Evolutionary conservation across 805 yeast genomes (phyloP).

Genomic region (Lipomyces starkeyi): DNA sequence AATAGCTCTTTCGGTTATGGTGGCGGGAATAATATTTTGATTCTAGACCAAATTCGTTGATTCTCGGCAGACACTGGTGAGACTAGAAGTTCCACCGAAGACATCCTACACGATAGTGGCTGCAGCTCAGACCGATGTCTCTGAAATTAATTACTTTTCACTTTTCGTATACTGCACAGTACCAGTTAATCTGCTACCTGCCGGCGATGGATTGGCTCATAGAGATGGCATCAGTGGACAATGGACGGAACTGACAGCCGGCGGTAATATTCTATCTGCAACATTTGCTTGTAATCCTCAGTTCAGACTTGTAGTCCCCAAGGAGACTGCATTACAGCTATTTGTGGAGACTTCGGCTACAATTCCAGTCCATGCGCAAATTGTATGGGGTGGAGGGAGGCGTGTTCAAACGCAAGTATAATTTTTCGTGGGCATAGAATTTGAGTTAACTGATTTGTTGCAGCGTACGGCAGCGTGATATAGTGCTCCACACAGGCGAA

Average conservation of each 20-base stretch:
- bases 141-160: slow-evolving; percentile 15
- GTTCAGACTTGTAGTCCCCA: slow-evolving; percentile 21
- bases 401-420: slow-evolving; percentile 25
- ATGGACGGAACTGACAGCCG: slow-evolving; percentile 36
- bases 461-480: slow-evolving; percentile 28
- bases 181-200: slow-evolving; percentile 16
- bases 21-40: neutral
- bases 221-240: slow-evolving; percentile 12
- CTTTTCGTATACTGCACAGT: slow-evolving; percentile 27
- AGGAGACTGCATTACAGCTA: slow-evolving; percentile 17
- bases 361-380: slow-evolving; percentile 20
- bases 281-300: slow-evolving; percentile 33
- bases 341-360: slow-evolving; percentile 18
- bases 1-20: neutral
- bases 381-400: slow-evolving; percentile 31
- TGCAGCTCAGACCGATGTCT: slow-evolving; percentile 3
- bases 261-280: slow-evolving; percentile 28
- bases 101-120: slow-evolving; percentile 25
- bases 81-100: slow-evolving; percentile 23
- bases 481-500: slow-evolving; percentile 28
- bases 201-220: slow-evolving; percentile 3
- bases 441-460: neutral
- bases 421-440: neutral
- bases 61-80: slow-evolving; percentile 25
- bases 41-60: slow-evolving; percentile 26